These are phyloP conservation scores for Rhynchosporium secalis DNA, from an alignment of 2,329 filamentous ascomycete species.

Conservation along the genomic window DNA sequence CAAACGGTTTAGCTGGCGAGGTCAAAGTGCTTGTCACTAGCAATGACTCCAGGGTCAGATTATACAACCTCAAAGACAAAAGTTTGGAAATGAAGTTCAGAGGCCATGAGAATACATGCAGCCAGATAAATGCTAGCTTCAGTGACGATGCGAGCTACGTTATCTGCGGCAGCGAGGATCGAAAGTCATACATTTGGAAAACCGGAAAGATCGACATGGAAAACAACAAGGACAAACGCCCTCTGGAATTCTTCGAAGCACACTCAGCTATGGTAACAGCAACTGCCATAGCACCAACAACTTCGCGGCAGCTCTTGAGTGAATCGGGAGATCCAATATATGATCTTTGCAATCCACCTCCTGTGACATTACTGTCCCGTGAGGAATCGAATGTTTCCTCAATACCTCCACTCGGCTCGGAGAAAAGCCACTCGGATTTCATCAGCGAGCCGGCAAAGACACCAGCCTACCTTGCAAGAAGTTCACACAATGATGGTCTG, in stretches of 20 bases:
- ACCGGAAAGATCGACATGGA: slow-evolving; percentile 54
- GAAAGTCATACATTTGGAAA: slow-evolving; percentile 88
- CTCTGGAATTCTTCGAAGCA: slow-evolving; percentile 87
- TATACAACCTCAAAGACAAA: slow-evolving; percentile 87
- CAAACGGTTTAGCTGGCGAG: slow-evolving; percentile 56
- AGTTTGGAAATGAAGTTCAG: slow-evolving; percentile 85
- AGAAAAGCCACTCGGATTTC: slow-evolving; percentile 34
- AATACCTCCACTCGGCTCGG: slow-evolving; percentile 35
- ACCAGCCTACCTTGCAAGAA: slow-evolving; percentile 75
- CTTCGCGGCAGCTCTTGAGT: slow-evolving; percentile 74
- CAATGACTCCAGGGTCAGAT: slow-evolving; percentile 87
- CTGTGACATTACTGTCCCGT: slow-evolving; percentile 75
- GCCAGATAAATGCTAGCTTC: slow-evolving; percentile 86
- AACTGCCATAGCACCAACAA: slow-evolving; percentile 80
- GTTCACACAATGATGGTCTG: slow-evolving; percentile 75
- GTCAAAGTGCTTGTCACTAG: slow-evolving; percentile 87
- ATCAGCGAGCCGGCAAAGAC: slow-evolving; percentile 57
- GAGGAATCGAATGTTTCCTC: slow-evolving; percentile 61
- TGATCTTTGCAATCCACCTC: slow-evolving; percentile 92
- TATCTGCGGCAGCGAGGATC: slow-evolving; percentile 90
- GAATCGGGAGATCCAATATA: slow-evolving; percentile 83
- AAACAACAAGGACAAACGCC: slow-evolving; percentile 74
- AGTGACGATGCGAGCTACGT: slow-evolving; percentile 85
- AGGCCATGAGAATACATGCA: slow-evolving; percentile 85
- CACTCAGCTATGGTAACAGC: slow-evolving; percentile 86